Evolutionary conservation across 208 protist genomes (phyloP), one percentile per base, ranked within the genome.

Genomic region (Leishmania turanica): DNA sequence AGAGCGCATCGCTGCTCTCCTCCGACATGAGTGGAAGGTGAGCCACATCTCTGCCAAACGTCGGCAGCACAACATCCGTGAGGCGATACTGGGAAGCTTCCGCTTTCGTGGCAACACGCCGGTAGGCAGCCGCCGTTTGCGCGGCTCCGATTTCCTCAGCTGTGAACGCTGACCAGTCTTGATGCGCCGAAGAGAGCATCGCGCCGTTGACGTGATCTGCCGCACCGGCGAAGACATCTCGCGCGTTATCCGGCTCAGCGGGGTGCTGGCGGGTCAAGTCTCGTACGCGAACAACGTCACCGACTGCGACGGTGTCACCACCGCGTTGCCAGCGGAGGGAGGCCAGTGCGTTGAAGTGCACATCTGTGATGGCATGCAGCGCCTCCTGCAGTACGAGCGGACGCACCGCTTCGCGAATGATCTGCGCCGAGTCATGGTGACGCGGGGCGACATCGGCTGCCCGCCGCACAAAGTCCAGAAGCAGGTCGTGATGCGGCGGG

Each of bases 281-380:
- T 17, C 31, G 69, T 54, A 88, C 66, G 49, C 87, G 78, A 7
- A 96, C 89, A 40, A 94, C n/a, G 77, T 96, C 93, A 37, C 93
- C 93, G 4, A 90, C 80, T 9, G 49, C 80, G 1, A 96, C 93
- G 1, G 64, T 49, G 69, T 77, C 73, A 6, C 90, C 88, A 58
- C 76, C 78, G 40, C 81, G 75, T 60, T 91, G 77, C 89, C 91
- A 94, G 27, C 93, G 87, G 37, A 95, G 73, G 2, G 94, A 97
- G 34, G 92, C 88, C 62, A 92, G 51, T 5, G 92, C 90, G 84
- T 97, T 97, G 84, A 96, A 97, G 84, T 93, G 87, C 71, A 96
- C 91, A 56, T 96, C 91, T 42, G 90, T 87, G 31, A 95, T 83
- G 34, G 87, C 88, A 72, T 88, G 90, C 76, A 97, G 68, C 60